Evolutionary conservation across 78 protist species (phyloP).

Genomic region (Dictyostelium brefeldianum): DNA sequence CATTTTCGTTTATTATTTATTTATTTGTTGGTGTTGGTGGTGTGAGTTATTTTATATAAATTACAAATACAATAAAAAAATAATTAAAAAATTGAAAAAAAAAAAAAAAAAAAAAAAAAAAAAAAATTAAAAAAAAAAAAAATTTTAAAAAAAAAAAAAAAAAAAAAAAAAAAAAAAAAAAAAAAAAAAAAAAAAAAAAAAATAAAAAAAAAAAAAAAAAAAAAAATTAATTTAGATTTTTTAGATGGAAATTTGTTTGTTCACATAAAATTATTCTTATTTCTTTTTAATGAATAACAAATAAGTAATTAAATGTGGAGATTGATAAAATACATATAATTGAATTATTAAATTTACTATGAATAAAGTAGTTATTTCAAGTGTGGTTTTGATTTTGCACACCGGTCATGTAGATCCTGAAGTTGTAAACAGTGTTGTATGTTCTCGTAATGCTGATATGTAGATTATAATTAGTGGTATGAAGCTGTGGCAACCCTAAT

Average conservation of each 20-base stretch:
- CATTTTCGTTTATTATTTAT: conserved; percentile 31
- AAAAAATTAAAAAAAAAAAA: not conserved
- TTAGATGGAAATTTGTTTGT: not conserved
- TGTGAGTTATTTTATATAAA: not conserved
- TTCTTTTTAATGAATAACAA: no score
- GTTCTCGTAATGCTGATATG: not conserved
- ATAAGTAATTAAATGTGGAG: no score
- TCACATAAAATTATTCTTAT: no score
- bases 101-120: not conserved
- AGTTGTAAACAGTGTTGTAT: not conserved
- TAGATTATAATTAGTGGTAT: conserved; percentile 61
- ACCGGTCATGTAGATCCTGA: not conserved
- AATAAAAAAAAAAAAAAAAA: not conserved
- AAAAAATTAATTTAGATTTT: not conserved
- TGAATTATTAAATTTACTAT: no score
- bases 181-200: not conserved
- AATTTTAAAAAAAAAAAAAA: no score
- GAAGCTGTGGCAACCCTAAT: conserved; percentile 30
- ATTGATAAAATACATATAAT: no score
- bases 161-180: not conserved
- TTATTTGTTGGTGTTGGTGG: not conserved
- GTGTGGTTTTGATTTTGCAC: not conserved
- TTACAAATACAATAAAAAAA: not conserved
- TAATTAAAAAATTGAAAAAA: not conserved
- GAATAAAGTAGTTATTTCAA: no score